Base-by-base conservation (phyloP, 2,329 filamentous ascomycete species). In the Penicillium brasilianum region DNA sequence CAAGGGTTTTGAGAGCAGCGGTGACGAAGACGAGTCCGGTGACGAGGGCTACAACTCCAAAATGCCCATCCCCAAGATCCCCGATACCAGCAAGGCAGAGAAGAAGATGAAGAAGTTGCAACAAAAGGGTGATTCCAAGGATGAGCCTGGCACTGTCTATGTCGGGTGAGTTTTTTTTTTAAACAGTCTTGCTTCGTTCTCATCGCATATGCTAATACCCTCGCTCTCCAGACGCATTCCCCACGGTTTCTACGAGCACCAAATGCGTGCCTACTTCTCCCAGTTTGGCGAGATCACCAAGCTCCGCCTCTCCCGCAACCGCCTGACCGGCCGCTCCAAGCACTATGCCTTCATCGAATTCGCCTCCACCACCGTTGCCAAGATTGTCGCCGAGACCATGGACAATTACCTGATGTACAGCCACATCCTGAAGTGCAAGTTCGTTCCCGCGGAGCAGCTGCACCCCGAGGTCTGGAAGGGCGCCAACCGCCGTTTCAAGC, bases 301-400 rank as follows among this genome's bases (percentile, higher is more conserved):
- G 58, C 84, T 97, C 59, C 89, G 94, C 65, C 84, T 99, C 48
- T 95, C 93, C 30, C 90, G 95, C 71, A 98, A 97, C 84, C 92
- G 91, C 79, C 90, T 90, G 77, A 98, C 93, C 1, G 95, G 95
- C 58, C 87, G 88, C 60, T 93, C 90, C 76, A 96, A 95, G 82
- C 95, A 98, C 82, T 96, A 90, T 74, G 95, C 92, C 34, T 99
- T 97, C 77, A 85, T 99, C 72, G 92, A 99, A 79, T 99, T 99
- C 73, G 80, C 80, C 2, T 87, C 85, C 7, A 81, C 84, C 36
- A 89, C 92, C 59, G 91, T 93, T n/a, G 94, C 95, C 41, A 90
- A 92, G 71, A 93, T 98, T 69, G 94, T 96, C 32, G 90, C 92
- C 53, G 91, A 93, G 80, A 97, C 95, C 22, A 99, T 99, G 95